These are phyloP conservation scores for Dovyalis caffra DNA, from an alignment of 345 rosid genomes.

Conservation along the genomic window DNA sequence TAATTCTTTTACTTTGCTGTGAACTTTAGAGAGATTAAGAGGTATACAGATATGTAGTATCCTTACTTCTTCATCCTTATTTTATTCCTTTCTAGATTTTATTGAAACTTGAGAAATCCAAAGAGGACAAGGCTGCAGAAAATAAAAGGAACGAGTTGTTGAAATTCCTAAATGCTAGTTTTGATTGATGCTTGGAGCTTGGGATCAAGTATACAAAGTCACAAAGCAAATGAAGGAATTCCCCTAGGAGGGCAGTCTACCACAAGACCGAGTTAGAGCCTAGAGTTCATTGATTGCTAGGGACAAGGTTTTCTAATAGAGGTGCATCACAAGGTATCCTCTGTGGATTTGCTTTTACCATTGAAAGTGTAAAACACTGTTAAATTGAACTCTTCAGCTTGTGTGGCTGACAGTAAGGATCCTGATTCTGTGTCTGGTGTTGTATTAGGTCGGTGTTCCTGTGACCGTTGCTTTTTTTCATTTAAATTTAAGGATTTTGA, in stretches of 20 bases:
- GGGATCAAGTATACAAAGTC: neutral
- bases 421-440: neutral
- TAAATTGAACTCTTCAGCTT: neutral
- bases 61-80: neutral
- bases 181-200: conserved; percentile 52
- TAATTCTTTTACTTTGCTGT: neutral
- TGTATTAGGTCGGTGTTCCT: neutral
- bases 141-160: conserved; percentile 82
- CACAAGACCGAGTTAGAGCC: no score
- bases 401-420: neutral
- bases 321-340: neutral
- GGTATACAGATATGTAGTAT: neutral
- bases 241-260: neutral
- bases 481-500: neutral
- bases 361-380: neutral
- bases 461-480: neutral
- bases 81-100: conserved; percentile 52
- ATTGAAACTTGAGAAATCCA: conserved; percentile 86
- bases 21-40: neutral
- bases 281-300: neutral
- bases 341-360: neutral
- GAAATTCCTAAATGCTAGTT: conserved; percentile 94
- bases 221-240: neutral
- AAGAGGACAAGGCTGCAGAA: conserved; percentile 94
- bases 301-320: neutral